Evolutionary conservation across 441 rosid species (phyloP).

Genomic region (Jatropha multifida): DNA sequence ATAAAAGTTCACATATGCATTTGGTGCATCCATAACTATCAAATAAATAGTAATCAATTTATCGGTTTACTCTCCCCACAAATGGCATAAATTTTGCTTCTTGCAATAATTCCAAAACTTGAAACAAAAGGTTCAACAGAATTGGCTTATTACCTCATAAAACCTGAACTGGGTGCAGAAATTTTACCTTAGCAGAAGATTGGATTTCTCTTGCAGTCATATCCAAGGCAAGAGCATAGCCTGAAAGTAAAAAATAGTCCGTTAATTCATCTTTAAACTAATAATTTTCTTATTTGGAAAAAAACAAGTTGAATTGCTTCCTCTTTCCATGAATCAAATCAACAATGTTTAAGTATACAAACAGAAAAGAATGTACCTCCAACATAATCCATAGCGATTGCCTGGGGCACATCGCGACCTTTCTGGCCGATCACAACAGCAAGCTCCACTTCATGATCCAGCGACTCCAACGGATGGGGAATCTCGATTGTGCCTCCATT

Average conservation of each 20-base stretch:
- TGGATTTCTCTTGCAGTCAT: constrained; percentile 97
- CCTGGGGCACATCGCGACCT: constrained; percentile 80
- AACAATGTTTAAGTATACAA: not conserved
- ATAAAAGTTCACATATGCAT: not conserved
- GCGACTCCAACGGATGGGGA: constrained; percentile 65
- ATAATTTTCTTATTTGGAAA: not conserved
- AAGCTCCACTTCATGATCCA: constrained; percentile 93
- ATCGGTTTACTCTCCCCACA: not conserved
- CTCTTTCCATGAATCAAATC: too few relatives aligned
- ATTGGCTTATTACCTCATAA: not conserved
- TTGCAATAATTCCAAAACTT: not conserved
- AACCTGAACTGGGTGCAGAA: not conserved
- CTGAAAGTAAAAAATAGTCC: constrained; percentile 28
- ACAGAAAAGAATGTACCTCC: constrained; percentile 12
- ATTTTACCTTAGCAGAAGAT: constrained; percentile 73
- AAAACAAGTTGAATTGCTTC: not conserved
- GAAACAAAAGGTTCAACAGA: not conserved
- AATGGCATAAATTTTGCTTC: not conserved
- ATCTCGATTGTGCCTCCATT: constrained; percentile 90
- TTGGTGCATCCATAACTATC: not conserved
- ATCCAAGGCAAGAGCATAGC: constrained; percentile 92
- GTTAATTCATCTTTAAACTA: not conserved
- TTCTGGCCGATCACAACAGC: constrained; percentile 75
- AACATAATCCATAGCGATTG: constrained; percentile 71
- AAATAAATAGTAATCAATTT: not conserved